Evolutionary conservation across 306 rosid species (phyloP).

Genomic region (Corylus americana): DNA sequence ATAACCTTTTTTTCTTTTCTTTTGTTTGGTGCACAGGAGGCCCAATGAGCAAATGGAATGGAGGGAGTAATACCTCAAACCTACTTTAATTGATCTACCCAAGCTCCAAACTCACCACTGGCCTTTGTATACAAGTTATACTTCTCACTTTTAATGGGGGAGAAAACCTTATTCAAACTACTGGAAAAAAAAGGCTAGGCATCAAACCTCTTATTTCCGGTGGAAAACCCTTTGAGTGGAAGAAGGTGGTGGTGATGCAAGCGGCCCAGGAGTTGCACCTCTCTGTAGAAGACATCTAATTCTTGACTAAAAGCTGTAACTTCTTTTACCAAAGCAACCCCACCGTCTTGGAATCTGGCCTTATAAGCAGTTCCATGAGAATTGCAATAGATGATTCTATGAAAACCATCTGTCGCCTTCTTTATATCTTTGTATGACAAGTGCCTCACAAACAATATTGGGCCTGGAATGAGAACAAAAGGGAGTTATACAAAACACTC

Average conservation of each 20-base stretch:
- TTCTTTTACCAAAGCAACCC: slow-evolving; percentile 74
- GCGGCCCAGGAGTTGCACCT: slow-evolving; percentile 78
- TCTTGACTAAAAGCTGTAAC: slow-evolving; percentile 45
- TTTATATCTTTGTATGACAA: slow-evolving; percentile 67
- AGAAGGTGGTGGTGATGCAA: slow-evolving; percentile 96
- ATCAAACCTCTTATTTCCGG: slow-evolving; percentile 61
- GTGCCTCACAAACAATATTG: slow-evolving; percentile 52
- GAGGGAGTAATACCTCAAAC: neutral
- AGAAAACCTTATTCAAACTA: neutral
- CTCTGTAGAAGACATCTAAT: slow-evolving; percentile 51
- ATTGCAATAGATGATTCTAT: slow-evolving; percentile 55
- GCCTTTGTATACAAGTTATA: neutral
- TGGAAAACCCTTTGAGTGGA: slow-evolving; percentile 72
- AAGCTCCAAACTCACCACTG: neutral
- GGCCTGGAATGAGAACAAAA: slow-evolving; percentile 51
- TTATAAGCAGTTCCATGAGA: slow-evolving; percentile 61
- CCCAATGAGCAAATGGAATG: neutral
- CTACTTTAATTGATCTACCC: neutral
- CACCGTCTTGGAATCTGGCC: slow-evolving; percentile 67
- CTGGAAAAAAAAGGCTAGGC: slow-evolving; percentile 10
- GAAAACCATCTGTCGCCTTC: slow-evolving; percentile 78
- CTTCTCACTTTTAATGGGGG: neutral
- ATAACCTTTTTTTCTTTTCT: neutral
- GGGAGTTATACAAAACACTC: neutral
- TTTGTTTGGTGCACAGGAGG: neutral